phyloP scores from a whole-genome alignment of 192 early-diverging fungal species.

The Diversispora epigaea region DNA sequence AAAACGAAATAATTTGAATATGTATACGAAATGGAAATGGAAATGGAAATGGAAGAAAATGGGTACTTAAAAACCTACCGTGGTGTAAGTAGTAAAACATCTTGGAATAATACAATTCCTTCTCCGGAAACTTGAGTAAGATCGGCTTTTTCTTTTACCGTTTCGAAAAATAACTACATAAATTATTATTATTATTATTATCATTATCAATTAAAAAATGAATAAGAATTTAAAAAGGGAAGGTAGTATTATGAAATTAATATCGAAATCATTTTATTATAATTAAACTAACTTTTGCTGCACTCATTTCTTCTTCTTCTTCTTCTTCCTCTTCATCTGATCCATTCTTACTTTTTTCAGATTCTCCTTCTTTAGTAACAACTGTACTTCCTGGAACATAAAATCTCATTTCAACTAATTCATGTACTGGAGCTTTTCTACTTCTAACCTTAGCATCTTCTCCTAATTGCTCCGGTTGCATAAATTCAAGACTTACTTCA shows the following conservation, averaged over 20 bases:
- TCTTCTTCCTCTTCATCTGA: slow-evolving; percentile 49
- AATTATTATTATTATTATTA: neutral
- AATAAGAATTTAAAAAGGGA: no score
- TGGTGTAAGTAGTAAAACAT: slow-evolving; percentile 88
- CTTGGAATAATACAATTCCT: slow-evolving; percentile 85
- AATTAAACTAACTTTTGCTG: slow-evolving; percentile 38
- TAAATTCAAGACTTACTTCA: slow-evolving; percentile 92
- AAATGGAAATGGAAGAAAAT: neutral
- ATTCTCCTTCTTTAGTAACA: slow-evolving; percentile 52
- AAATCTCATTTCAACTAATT: slow-evolving; percentile 88
- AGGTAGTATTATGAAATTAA: neutral
- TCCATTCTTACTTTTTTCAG: slow-evolving; percentile 46
- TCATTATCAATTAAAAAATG: no score
- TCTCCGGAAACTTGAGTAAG: slow-evolving; percentile 85
- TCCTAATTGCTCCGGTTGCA: slow-evolving; percentile 56
- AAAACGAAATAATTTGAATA: neutral
- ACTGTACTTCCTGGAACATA: slow-evolving; percentile 82
- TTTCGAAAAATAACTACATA: slow-evolving; percentile 76
- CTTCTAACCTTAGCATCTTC: slow-evolving; percentile 44
- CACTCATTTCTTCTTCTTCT: slow-evolving; percentile 62
- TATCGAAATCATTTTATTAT: neutral
- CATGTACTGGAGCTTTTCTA: slow-evolving; percentile 64
- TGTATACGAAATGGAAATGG: neutral
- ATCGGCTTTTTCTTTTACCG: slow-evolving; percentile 88
- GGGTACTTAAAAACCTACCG: slow-evolving; percentile 49